phyloP scores from a whole-genome alignment of 2,329 filamentous ascomycete species.

The Colletotrichum spaethianum region DNA sequence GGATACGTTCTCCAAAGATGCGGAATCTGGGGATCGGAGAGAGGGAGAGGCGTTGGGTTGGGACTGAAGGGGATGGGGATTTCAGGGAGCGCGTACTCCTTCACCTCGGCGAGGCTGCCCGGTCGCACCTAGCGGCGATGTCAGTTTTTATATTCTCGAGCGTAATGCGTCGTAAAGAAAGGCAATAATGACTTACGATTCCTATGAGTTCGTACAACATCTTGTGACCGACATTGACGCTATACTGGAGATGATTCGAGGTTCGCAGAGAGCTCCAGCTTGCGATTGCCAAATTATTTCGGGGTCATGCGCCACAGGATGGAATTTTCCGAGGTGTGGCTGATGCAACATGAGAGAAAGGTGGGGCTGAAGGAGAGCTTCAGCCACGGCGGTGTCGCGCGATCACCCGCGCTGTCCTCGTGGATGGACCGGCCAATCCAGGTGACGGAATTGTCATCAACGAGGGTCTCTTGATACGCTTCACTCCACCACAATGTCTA shows the following conservation, averaged over 20 bases:
- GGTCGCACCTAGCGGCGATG: constrained; percentile 81
- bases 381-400: constrained; percentile 25
- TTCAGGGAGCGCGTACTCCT: constrained; percentile 78
- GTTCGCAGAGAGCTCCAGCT: constrained; percentile 12
- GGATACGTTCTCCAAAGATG: not conserved
- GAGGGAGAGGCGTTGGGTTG: constrained; percentile 32
- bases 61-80: constrained; percentile 24
- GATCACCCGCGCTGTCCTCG: constrained; percentile 26
- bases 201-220: constrained; percentile 99
- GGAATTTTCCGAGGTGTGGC: constrained; percentile 35
- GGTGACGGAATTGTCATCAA: constrained; percentile 24
- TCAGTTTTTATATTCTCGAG: constrained; percentile 22
- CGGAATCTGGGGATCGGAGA: not conserved
- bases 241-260: constrained; percentile 25
- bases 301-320: constrained; percentile 21
- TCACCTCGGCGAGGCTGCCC: constrained; percentile 90
- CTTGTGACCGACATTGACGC: constrained; percentile 54
- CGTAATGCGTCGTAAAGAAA: too few relatives aligned
- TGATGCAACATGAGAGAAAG: not conserved
- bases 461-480: not conserved
- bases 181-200: constrained; percentile 75
- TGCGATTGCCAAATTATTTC: constrained; percentile 38
- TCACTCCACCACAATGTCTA: not conserved
- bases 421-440: constrained; percentile 24
- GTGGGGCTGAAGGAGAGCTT: not conserved